phyloP scores from a whole-genome alignment of 139 green algal genomes.

The Picochlorum sp. region DNA sequence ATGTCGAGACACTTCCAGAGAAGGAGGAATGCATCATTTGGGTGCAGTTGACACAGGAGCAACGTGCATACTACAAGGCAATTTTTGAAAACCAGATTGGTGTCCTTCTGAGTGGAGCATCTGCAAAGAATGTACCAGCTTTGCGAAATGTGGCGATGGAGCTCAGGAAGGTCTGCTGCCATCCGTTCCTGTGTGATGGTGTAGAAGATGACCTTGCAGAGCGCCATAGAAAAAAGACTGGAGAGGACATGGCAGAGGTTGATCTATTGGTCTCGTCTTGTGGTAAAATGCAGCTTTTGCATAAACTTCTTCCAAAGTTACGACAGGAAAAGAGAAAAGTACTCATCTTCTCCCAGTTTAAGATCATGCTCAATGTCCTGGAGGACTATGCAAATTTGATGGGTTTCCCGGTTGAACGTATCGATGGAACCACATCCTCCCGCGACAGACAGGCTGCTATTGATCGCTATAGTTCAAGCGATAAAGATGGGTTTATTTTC shows the following conservation, averaged over 20 bases:
- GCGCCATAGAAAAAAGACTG: slow-evolving; percentile 1
- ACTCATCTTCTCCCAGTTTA: slow-evolving; percentile 90
- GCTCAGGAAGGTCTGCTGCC: slow-evolving; percentile 93
- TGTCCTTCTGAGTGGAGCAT: slow-evolving; percentile 44
- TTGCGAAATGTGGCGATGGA: slow-evolving; percentile 90
- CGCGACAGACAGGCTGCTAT: slow-evolving; percentile 76
- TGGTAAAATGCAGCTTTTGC: slow-evolving; percentile 80
- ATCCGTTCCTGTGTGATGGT: slow-evolving; percentile 83
- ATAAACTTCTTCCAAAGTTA: slow-evolving; percentile 77
- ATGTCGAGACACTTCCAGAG: slow-evolving; percentile 88
- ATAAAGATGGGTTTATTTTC: slow-evolving; percentile 69
- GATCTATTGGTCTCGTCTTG: slow-evolving; percentile 50
- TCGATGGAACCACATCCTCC: slow-evolving; percentile 58
- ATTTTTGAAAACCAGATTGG: slow-evolving; percentile 57
- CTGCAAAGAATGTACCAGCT: slow-evolving; percentile 54
- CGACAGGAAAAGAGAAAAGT: slow-evolving; percentile 60
- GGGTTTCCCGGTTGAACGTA: slow-evolving; percentile 66
- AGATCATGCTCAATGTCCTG: slow-evolving; percentile 82
- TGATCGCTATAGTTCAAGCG: slow-evolving; percentile 62
- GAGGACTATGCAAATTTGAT: slow-evolving; percentile 61
- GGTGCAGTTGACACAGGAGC: slow-evolving; percentile 75
- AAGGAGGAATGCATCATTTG: slow-evolving; percentile 76
- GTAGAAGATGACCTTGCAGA: slow-evolving; percentile 70
- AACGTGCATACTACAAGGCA: slow-evolving; percentile 71
- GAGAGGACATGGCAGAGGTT: slow-evolving; percentile 27